phyloP scores from a whole-genome alignment of 176 grass and related monocot species.

The Avena eriantha region DNA sequence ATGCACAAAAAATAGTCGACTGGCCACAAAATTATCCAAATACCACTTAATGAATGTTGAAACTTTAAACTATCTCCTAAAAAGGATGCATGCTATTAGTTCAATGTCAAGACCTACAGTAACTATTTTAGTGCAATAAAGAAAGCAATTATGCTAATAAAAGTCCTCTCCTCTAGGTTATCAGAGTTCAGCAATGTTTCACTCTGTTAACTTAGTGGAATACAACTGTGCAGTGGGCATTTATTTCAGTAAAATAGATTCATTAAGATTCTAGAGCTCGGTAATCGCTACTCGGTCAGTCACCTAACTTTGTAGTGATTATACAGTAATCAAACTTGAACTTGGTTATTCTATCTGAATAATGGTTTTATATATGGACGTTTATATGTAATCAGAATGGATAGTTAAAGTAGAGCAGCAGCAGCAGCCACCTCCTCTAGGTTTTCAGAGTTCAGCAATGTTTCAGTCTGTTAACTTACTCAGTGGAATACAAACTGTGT shows the following conservation, averaged over 20 bases:
- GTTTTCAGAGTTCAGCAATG: not conserved
- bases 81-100: not conserved
- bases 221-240: not conserved
- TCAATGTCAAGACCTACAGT: not conserved
- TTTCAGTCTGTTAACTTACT: slow-evolving; percentile 1
- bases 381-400: not conserved
- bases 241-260: slow-evolving; percentile 11
- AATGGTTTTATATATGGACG: not conserved
- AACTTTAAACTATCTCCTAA: not conserved
- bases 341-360: slow-evolving; percentile 11
- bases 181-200: not conserved
- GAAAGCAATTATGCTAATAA: no score
- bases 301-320: slow-evolving; percentile 38
- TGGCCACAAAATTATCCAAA: not conserved
- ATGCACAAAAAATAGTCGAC: not conserved
- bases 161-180: not conserved
- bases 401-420: not conserved
- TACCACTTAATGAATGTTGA: slow-evolving; percentile 23
- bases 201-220: not conserved
- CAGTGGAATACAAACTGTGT: not conserved
- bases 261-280: not conserved
- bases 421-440: not conserved
- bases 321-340: not conserved
- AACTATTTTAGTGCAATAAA: no score
- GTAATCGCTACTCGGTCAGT: not conserved